Base-by-base conservation (phyloP, 208 protist genomes). In the Perkinsela sp. region DNA sequence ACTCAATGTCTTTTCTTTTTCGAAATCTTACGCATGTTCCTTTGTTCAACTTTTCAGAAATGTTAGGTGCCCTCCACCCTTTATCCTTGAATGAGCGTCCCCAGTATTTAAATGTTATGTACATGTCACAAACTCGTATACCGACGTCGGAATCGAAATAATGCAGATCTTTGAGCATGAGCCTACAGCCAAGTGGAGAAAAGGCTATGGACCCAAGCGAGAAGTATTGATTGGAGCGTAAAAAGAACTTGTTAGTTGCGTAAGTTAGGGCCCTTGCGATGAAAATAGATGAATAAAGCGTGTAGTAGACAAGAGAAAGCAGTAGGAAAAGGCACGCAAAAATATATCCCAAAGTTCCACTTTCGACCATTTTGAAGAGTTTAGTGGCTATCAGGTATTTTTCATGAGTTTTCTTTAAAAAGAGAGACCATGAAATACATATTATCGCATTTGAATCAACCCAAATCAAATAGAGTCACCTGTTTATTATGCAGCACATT, bases 111-210 rank as follows among this genome's bases (percentile, higher is more conserved):
- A 57, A 57, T 6, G 40, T 57, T 6, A 57, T 57, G 22, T 57
- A 57, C 40, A 57, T 57, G 22, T 57, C 40, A 57, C 40, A 57
- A 57, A 57, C 40, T 57, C 40, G 40, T n/a, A 57, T 57, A n/a
- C 40, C 40, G 6, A 57, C 40, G 22, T 57, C 22, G 22, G 40
- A 57, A 22, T 57, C 40, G 40, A 57, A 57, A 57, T n/a, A 57
- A 22, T 57, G 40, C 22, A 57, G 13, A 6, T 57, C 40, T 22
- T 57, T 57, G 13, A 57, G 22, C 40, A 57, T 6, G 13, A 57
- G 40, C 22, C 40, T 57, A 22, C 13, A 57, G 40, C 40, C 13
- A 22, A 57, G 40, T n/a, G 40, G 40, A n/a, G 40, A 57, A 22
- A 57, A 57, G 40, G 40, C 40, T n/a, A 57, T 57, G 40, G 40